Conservation (phyloP, 2,329 filamentous ascomycete species). For the Magnaporthiopsis poae region DNA sequence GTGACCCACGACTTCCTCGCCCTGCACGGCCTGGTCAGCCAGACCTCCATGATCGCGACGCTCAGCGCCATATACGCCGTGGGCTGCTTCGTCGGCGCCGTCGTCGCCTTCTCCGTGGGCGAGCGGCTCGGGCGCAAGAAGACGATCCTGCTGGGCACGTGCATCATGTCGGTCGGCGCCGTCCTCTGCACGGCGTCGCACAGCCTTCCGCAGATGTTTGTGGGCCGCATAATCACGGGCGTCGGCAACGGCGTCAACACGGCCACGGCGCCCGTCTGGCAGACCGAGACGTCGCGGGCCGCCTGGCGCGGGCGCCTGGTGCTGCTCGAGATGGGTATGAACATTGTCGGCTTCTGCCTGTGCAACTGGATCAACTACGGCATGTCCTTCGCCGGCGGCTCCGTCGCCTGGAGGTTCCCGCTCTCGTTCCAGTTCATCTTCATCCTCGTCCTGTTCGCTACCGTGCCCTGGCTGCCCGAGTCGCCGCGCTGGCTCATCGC, state of each 20-base stretch:
- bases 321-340: slow-evolving; percentile 23
- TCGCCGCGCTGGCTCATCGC: slow-evolving; percentile 35
- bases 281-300: slow-evolving; percentile 27
- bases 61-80: slow-evolving; percentile 35
- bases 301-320: slow-evolving; percentile 24
- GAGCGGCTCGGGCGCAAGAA: slow-evolving; percentile 25
- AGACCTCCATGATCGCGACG: slow-evolving; percentile 10
- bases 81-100: slow-evolving; percentile 46
- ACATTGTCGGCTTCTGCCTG: slow-evolving; percentile 23
- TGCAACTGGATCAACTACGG: slow-evolving; percentile 32
- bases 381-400: slow-evolving; percentile 20
- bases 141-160: slow-evolving; percentile 23
- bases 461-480: slow-evolving; percentile 31
- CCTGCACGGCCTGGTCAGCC: slow-evolving; percentile 7
- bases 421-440: slow-evolving; percentile 34
- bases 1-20: slow-evolving; percentile 19
- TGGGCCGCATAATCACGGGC: slow-evolving; percentile 25
- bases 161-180: slow-evolving; percentile 25
- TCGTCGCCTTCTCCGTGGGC: slow-evolving; percentile 23
- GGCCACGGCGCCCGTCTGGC: slow-evolving; percentile 28
- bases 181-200: slow-evolving; percentile 26
- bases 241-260: slow-evolving; percentile 36
- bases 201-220: slow-evolving; percentile 30
- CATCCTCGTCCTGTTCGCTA: slow-evolving; percentile 24
- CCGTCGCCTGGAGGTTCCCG: slow-evolving; percentile 31